A percentile compares a stretch with the other conserved stretches of the same genome.
phyloP scores from a whole-genome alignment of 805 yeast species.

The Kodamaea leandrae region DNA sequence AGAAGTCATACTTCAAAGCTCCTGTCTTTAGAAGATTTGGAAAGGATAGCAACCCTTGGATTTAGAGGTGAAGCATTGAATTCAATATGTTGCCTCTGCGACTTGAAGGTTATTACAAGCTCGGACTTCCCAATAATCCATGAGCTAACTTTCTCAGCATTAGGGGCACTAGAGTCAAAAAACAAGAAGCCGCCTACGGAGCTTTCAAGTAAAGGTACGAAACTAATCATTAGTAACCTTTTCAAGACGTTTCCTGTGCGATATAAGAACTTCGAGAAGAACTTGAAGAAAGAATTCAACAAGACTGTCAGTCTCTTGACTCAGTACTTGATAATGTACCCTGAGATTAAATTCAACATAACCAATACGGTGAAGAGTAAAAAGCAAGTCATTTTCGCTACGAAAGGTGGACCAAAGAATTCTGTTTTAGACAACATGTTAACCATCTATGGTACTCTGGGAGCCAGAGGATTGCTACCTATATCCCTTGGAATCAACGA shows the following conservation, averaged over 20 bases:
- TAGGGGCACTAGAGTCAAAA: conserved; percentile 47
- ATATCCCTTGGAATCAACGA: conserved; percentile 43
- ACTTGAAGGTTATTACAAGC: conserved; percentile 52
- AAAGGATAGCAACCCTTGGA: conserved; percentile 54
- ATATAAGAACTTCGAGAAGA: conserved; percentile 65
- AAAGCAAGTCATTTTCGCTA: conserved; percentile 54
- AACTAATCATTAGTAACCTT: conserved; percentile 53
- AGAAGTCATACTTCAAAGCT: conserved; percentile 72
- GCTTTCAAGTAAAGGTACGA: conserved; percentile 60
- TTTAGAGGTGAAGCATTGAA: conserved; percentile 82
- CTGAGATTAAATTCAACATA: conserved; percentile 58
- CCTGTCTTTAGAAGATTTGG: conserved; percentile 51
- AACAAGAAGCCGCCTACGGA: conserved; percentile 46
- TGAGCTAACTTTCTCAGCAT: conserved; percentile 48
- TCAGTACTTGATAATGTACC: conserved; percentile 61
- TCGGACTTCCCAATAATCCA: conserved; percentile 57
- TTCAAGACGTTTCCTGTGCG: conserved; percentile 81
- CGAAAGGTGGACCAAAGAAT: conserved; percentile 51
- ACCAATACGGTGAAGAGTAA: conserved; percentile 48
- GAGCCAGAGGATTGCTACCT: conserved; percentile 54
- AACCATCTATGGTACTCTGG: conserved; percentile 68
- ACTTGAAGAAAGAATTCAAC: conserved; percentile 66
- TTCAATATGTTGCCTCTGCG: conserved; percentile 57
- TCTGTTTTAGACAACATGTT: conserved; percentile 50
- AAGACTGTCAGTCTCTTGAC: conserved; percentile 64